Conservation (phyloP, 164 flowering plant species). For the Annona cherimola region DNA sequence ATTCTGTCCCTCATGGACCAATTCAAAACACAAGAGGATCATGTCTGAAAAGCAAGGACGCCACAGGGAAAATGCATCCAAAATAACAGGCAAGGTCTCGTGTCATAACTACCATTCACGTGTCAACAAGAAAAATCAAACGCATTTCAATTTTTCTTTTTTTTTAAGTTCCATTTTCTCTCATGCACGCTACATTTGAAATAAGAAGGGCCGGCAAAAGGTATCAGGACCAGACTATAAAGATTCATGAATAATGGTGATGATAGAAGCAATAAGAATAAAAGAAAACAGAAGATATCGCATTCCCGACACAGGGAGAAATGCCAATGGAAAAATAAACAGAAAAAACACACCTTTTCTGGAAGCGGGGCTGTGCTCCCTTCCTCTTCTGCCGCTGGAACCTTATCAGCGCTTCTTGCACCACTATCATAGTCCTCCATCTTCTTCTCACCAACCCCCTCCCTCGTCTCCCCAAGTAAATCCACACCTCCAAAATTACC, state of each 20-base stretch:
- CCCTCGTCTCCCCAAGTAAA: constrained; percentile 12
- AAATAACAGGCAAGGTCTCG: too few relatives aligned
- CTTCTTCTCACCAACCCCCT: constrained; percentile 31
- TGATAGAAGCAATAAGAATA: background rate
- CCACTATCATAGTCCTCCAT: constrained; percentile 69
- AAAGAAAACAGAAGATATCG: background rate
- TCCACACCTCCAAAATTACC: constrained; percentile 15
- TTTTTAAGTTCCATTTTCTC: too few relatives aligned
- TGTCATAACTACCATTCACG: too few relatives aligned
- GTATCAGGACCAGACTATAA: background rate
- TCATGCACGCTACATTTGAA: too few relatives aligned
- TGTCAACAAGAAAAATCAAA: too few relatives aligned
- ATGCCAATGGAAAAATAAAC: background rate
- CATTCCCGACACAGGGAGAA: background rate
- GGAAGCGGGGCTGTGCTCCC: constrained; percentile 73
- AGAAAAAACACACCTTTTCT: constrained; percentile 52
- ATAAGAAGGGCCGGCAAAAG: background rate
- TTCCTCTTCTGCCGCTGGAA: constrained; percentile 58
- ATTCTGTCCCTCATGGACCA: too few relatives aligned
- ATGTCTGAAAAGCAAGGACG: too few relatives aligned
- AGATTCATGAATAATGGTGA: background rate
- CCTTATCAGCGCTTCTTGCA: constrained; percentile 51
- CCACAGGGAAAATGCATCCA: too few relatives aligned
- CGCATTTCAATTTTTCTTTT: too few relatives aligned
- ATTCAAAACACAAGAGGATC: too few relatives aligned